Evolutionary conservation across 1,139 yeast species (phyloP), one percentile per base, ranked within the genome.

Genomic region (Diutina mesorugosa): DNA sequence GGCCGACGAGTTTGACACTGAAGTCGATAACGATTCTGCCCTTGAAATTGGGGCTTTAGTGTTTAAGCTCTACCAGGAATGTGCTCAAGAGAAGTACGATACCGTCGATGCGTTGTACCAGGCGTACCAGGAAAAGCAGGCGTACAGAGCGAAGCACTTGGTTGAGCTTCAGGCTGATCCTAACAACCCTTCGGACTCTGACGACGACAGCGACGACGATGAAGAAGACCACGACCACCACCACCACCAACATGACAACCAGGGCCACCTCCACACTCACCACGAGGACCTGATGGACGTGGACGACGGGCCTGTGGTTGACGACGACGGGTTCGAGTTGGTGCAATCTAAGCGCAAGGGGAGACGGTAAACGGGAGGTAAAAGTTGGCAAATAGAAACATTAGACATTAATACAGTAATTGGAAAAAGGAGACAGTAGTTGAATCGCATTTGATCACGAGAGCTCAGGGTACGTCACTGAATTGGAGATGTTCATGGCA

Each of bases 1-100:
- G 97, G 83, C 85, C 61, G 99, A 93, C 70, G 99, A 93, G 69
- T 93, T 93, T 66, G 97, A 89, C 58, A 87, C 87, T 6, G 80
- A 83, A 57, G 81, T 93, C 50, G 97, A 93, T 64, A 96, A 93
- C 67, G 96, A 88, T 62, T 84, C 96, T 12, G 95, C 96, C 0
- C 75, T 85, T 59, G 81, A 81, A 18, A 80, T 90, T 52, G 96
- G 91, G 3, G 82, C 80, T 51, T 76, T 79, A 61, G 77, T 95
- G 38, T 69, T 90, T 58, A 77, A 78, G 56, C 66, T 85, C 29
- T 93, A 89, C 71, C 80, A 80, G 62, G 83, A 87, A 58, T 87
- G 90, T 59, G 69, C 71, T 1, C 71, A 71, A 10, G 74, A 76
- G 29, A 73, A 84, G 56, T 89, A 78, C 65, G 65, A 69, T 2